Percentiles rank a stretch among this genome's conserved stretches.
phyloP scores from a whole-genome alignment of 148 eudicot genomes.

The Vaccinium corymbosum region DNA sequence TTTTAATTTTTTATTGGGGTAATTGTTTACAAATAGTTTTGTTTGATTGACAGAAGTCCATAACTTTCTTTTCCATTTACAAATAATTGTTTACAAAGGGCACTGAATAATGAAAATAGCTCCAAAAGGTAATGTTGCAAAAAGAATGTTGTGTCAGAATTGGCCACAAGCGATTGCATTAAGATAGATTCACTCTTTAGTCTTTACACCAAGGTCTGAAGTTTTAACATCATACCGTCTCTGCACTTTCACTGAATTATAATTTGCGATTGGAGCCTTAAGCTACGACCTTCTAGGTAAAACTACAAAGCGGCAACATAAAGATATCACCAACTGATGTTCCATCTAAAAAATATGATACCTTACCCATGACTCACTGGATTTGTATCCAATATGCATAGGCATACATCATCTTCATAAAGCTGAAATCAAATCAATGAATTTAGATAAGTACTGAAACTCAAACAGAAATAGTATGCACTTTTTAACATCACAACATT shows the following conservation, averaged over 20 bases:
- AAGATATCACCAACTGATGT: background rate
- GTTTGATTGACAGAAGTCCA: background rate
- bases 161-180: background rate
- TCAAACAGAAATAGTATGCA: background rate
- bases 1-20: background rate
- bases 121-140: background rate
- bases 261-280: background rate
- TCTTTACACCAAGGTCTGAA: background rate
- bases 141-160: background rate
- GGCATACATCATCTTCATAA: constrained; percentile 83
- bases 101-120: too few relatives aligned
- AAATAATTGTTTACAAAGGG: background rate
- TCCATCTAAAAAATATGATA: constrained; percentile 48
- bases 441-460: background rate
- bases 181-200: background rate
- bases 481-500: background rate
- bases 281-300: background rate
- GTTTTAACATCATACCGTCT: background rate
- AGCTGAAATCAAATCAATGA: constrained; percentile 42
- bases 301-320: constrained; percentile 1
- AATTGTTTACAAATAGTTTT: background rate
- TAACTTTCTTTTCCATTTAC: background rate
- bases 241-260: background rate
- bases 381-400: constrained; percentile 86
- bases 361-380: constrained; percentile 99